phyloP scores from a whole-genome alignment of 75 land plant genomes.

The Pseudotsuga menziesii region DNA sequence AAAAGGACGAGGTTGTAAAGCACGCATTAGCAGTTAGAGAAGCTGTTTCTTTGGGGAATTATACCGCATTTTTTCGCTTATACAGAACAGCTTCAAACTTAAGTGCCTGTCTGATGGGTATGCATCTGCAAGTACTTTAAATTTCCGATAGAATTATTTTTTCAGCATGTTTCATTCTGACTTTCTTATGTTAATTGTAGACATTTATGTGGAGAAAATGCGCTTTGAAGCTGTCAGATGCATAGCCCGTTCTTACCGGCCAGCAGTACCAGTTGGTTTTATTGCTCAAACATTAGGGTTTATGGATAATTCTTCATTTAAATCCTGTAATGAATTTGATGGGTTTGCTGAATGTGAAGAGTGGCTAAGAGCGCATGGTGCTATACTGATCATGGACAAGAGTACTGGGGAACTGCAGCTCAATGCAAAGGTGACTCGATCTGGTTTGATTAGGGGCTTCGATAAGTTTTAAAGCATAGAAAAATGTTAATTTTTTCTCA shows the following conservation, averaged over 20 bases:
- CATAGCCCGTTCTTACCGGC: slow-evolving; percentile 94
- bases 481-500: neutral
- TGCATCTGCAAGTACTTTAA: neutral
- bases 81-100: slow-evolving; percentile 88
- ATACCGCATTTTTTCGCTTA: slow-evolving; percentile 73
- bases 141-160: neutral
- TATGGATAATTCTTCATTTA: slow-evolving; percentile 4
- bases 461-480: neutral
- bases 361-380: slow-evolving; percentile 95
- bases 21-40: slow-evolving; percentile 92
- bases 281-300: slow-evolving; percentile 76
- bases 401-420: slow-evolving; percentile 56
- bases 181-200: slow-evolving; percentile 27
- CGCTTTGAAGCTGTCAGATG: slow-evolving; percentile 84
- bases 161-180: neutral
- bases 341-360: slow-evolving; percentile 88
- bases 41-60: slow-evolving; percentile 85
- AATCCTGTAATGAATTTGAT: slow-evolving; percentile 25
- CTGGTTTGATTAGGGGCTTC: neutral
- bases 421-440: slow-evolving; percentile 73
- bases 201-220: slow-evolving; percentile 90
- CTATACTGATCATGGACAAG: slow-evolving; percentile 44
- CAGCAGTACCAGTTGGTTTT: slow-evolving; percentile 66
- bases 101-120: slow-evolving; percentile 89
- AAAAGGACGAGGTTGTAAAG: slow-evolving; percentile 63